Evolutionary conservation across 164 flowering plant species (phyloP).

Genomic region (Hamamelis virginiana): DNA sequence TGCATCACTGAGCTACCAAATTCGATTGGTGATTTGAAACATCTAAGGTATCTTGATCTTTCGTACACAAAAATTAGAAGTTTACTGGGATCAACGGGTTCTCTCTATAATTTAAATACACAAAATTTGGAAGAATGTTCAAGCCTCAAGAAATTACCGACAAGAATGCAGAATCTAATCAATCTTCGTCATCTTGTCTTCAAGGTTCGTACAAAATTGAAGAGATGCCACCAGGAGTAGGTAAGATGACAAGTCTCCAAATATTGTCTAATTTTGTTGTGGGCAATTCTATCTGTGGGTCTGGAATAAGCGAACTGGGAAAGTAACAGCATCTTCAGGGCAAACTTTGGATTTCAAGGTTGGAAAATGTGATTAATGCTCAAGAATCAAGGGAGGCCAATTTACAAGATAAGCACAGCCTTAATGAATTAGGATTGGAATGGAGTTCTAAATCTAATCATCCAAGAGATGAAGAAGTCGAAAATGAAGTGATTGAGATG

Average conservation of each 20-base stretch:
- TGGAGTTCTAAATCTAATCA: conserved; percentile 2
- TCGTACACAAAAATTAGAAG: neutral
- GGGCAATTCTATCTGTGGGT: neutral
- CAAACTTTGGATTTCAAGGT: neutral
- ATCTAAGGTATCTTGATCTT: conserved; percentile 16
- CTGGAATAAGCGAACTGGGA: conserved; percentile 5
- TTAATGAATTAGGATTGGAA: conserved; percentile 6
- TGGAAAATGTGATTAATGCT: conserved; percentile 17
- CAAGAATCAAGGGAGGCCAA: conserved; percentile 16
- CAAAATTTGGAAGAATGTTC: neutral
- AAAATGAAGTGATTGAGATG: conserved; percentile 2
- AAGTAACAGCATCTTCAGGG: neutral
- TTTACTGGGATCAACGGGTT: neutral
- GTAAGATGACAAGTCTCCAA: neutral
- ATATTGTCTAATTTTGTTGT: conserved; percentile 6
- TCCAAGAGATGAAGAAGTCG: neutral
- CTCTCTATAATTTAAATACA: conserved; percentile 13
- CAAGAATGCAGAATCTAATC: neutral
- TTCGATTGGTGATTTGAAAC: conserved; percentile 16
- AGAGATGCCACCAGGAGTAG: neutral
- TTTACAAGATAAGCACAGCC: conserved; percentile 9
- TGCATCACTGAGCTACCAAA: conserved; percentile 2
- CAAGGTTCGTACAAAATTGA: neutral
- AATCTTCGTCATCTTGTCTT: conserved; percentile 14
- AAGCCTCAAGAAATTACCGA: neutral